phyloP scores from a whole-genome alignment of 257 asterid genomes.

The Marsdenia floribunda region DNA sequence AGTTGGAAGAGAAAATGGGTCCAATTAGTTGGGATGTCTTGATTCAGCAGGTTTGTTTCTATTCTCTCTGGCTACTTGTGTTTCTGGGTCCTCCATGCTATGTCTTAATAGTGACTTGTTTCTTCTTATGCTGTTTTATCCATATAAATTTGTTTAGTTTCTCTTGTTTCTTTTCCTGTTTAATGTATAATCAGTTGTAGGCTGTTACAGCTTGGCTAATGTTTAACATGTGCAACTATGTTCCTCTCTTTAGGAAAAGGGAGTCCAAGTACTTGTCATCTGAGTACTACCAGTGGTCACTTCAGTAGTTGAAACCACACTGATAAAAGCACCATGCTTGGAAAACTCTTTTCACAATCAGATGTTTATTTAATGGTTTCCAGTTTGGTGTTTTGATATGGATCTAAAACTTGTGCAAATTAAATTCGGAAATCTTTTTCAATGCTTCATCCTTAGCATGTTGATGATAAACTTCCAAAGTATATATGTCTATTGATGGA shows the following conservation, averaged over 20 bases:
- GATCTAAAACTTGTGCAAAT: background rate
- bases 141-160: no score
- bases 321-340: background rate
- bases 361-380: background rate
- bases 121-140: background rate
- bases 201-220: no score
- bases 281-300: background rate
- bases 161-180: no score
- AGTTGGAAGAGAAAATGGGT: conserved; percentile 45
- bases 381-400: background rate
- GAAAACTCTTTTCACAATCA: background rate
- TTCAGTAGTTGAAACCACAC: background rate
- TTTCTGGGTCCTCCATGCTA: background rate
- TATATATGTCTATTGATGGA: no score
- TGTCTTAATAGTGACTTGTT: no score
- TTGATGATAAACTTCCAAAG: no score
- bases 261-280: background rate
- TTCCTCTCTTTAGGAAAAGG: no score
- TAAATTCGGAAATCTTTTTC: background rate
- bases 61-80: background rate
- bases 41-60: conserved; percentile 42
- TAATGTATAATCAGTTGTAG: no score
- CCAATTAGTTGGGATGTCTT: conserved; percentile 50
- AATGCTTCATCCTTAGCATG: no score
- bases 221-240: no score